phyloP scores from a whole-genome alignment of 1,284 basidiomycete genomes.

The Pascua sp. region DNA sequence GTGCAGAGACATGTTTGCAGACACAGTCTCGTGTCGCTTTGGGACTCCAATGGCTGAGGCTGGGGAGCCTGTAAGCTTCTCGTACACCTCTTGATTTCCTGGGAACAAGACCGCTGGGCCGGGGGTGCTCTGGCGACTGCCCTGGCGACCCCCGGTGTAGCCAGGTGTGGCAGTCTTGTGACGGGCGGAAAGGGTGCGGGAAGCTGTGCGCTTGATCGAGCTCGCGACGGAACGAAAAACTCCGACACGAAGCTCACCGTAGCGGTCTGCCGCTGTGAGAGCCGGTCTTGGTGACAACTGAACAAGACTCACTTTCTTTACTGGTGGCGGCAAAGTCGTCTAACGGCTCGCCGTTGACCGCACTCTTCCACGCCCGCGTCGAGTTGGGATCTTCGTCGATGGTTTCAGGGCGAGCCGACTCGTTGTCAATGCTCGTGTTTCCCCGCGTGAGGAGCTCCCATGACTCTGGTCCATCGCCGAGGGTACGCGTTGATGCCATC shows the following conservation, averaged over 20 bases:
- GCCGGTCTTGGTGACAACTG: neutral
- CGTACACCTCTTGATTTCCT: constrained; percentile 10
- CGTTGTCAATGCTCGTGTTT: constrained; percentile 31
- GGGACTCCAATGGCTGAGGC: constrained; percentile 43
- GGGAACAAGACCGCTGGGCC: neutral
- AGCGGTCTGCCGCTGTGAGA: neutral
- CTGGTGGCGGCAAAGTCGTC: constrained; percentile 22
- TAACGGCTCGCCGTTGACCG: constrained; percentile 37
- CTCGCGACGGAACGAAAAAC: constrained; percentile 16
- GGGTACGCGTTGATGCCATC: neutral
- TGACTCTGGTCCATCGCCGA: constrained; percentile 16
- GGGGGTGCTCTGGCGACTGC: constrained; percentile 1
- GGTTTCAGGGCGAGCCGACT: neutral
- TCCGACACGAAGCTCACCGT: constrained; percentile 6
- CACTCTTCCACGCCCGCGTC: constrained; percentile 37
- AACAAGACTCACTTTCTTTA: neutral
- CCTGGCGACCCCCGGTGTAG: neutral
- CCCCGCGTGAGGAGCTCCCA: constrained; percentile 41
- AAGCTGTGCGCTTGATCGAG: constrained; percentile 15
- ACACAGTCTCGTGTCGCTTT: constrained; percentile 30
- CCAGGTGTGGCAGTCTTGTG: constrained; percentile 4
- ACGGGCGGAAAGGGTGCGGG: constrained; percentile 12
- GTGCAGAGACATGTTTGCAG: constrained; percentile 14
- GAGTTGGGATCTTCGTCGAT: neutral
- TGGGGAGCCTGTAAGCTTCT: constrained; percentile 32